Evolutionary conservation across 179 eudicot genomes (phyloP).

Genomic region (Spinacia oleracea): DNA sequence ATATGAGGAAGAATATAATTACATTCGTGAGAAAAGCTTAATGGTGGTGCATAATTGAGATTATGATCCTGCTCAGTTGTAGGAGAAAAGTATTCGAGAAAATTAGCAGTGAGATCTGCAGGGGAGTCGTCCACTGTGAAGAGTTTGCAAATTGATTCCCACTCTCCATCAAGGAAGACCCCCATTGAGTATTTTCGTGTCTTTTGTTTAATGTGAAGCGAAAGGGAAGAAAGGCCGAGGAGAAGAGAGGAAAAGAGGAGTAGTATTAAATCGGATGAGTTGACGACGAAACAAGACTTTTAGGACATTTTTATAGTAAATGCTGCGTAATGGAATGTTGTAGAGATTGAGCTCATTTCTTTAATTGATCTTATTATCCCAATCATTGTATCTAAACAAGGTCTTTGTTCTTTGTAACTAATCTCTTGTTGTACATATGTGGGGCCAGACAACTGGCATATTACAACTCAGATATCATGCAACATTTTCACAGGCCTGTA

Average conservation of each 20-base stretch:
- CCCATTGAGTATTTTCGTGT: constrained; percentile 31
- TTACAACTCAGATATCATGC: constrained; percentile 29
- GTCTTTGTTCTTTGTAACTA: constrained; percentile 23
- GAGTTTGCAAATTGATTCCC: constrained; percentile 59
- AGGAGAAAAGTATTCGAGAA: constrained; percentile 37
- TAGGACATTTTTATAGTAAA: constrained; percentile 20
- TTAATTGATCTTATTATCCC: constrained; percentile 12
- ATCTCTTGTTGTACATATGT: constrained; percentile 23
- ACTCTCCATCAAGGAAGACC: constrained; percentile 59
- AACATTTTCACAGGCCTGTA: not conserved
- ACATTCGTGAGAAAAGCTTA: constrained; percentile 35
- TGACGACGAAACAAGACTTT: constrained; percentile 23
- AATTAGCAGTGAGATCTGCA: constrained; percentile 28
- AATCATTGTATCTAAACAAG: constrained; percentile 18
- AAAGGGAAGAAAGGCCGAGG: not conserved
- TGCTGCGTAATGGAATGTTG: constrained; percentile 16
- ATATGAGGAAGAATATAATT: not conserved
- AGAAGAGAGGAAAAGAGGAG: not conserved
- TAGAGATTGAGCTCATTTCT: constrained; percentile 24
- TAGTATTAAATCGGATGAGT: constrained; percentile 15
- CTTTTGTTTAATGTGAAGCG: constrained; percentile 1
- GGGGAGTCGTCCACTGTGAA: constrained; percentile 44
- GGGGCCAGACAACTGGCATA: constrained; percentile 28
- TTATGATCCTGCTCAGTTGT: constrained; percentile 16
- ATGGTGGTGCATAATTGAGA: not conserved